A percentile compares a stretch with the other conserved stretches of the same genome.
Evolutionary conservation across 805 yeast species (phyloP).

Genomic region (Hanseniaspora hatyaiensis): DNA sequence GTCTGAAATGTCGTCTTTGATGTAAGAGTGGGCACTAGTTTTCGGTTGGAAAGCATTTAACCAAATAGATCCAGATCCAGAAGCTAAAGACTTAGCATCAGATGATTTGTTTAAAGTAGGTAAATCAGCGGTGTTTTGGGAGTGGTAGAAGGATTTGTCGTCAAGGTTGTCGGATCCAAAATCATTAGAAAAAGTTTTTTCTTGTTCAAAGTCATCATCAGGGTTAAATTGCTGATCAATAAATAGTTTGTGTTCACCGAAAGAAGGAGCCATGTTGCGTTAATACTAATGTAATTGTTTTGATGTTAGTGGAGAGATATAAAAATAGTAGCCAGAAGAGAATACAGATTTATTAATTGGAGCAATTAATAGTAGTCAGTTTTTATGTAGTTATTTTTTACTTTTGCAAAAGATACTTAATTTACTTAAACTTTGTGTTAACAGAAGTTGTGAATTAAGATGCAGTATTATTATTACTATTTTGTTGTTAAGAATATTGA

Average conservation of each 20-base stretch:
- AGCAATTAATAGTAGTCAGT: too few species aligned
- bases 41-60: slow-evolving; percentile 1
- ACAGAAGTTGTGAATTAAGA: too few species aligned
- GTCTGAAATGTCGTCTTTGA: slow-evolving; percentile 18
- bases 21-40: slow-evolving; percentile 20
- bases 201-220: slow-evolving; percentile 10
- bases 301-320: background rate
- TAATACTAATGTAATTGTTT: too few species aligned
- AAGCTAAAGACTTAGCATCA: background rate
- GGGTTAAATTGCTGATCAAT: slow-evolving; percentile 15
- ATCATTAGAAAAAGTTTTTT: background rate
- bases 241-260: slow-evolving; percentile 14
- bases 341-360: background rate
- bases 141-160: background rate
- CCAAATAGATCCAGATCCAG: slow-evolving; percentile 12
- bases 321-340: slow-evolving; percentile 4
- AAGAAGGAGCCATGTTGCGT: slow-evolving; percentile 9
- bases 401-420: too few species aligned
- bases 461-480: too few species aligned
- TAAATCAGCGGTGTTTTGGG: background rate
- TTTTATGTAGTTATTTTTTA: too few species aligned
- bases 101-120: slow-evolving; percentile 6
- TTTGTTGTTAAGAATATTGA: too few species aligned
- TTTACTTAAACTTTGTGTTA: too few species aligned
- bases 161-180: background rate